Evolutionary conservation across 768 basidiomycete species (phyloP).

Genomic region (Xanthoconium purpureum): DNA sequence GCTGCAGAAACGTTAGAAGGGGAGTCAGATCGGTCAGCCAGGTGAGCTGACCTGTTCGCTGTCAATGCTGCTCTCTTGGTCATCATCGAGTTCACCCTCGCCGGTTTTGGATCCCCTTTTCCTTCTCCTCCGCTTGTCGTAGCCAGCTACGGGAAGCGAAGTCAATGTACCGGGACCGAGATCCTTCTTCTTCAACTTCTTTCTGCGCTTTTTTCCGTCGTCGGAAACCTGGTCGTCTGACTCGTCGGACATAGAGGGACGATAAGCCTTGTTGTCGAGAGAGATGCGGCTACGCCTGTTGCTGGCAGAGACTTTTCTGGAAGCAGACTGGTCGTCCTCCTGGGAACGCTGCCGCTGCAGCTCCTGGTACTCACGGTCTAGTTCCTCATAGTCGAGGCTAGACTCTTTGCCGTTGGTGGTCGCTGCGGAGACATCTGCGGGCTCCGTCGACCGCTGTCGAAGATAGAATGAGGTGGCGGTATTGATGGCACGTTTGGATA

Average conservation of each 20-base stretch:
- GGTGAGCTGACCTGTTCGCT: slow-evolving; percentile 41
- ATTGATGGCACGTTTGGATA: slow-evolving; percentile 49
- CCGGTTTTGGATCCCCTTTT: slow-evolving; percentile 46
- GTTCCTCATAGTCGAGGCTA: slow-evolving; percentile 77
- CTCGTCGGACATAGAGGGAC: slow-evolving; percentile 61
- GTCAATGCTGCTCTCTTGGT: slow-evolving; percentile 37
- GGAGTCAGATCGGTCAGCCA: slow-evolving; percentile 19
- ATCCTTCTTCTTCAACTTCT: slow-evolving; percentile 48
- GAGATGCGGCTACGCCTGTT: slow-evolving; percentile 64
- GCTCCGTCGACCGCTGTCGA: slow-evolving; percentile 58
- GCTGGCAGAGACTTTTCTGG: slow-evolving; percentile 33
- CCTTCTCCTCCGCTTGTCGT: slow-evolving; percentile 60
- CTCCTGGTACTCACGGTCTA: slow-evolving; percentile 63
- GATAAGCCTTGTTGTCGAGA: slow-evolving; percentile 78
- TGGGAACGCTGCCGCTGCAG: slow-evolving; percentile 26
- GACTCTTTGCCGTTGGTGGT: slow-evolving; percentile 39
- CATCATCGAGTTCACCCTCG: slow-evolving; percentile 38
- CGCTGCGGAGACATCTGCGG: slow-evolving; percentile 39
- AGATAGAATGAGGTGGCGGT: slow-evolving; percentile 62
- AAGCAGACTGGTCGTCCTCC: slow-evolving; percentile 24
- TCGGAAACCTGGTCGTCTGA: slow-evolving; percentile 61
- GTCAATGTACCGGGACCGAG: slow-evolving; percentile 55
- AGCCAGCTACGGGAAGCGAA: slow-evolving; percentile 62
- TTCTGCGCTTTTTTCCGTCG: slow-evolving; percentile 50
- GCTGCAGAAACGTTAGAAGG: slow-evolving; percentile 14